Percentiles rank a stretch among this genome's conserved stretches.
These are phyloP conservation scores for Arthrobotrys megalospora DNA, from an alignment of 2,329 filamentous ascomycete species.

Conservation along the genomic window DNA sequence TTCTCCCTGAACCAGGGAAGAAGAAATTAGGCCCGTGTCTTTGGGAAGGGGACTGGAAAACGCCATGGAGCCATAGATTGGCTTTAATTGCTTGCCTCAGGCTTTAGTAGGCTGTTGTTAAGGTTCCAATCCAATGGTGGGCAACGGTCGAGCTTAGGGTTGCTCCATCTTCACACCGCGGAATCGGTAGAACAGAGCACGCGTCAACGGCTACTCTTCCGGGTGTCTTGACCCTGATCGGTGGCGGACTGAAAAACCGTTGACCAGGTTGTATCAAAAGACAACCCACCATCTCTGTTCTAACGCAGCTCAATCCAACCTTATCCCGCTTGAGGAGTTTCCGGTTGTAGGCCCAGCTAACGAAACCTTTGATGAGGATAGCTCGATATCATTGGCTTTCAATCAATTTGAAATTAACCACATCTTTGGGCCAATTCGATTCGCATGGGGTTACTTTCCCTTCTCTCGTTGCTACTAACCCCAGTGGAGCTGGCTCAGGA, in stretches of 20 bases:
- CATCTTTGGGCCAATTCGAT: constrained; percentile 51
- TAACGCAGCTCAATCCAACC: constrained; percentile 38
- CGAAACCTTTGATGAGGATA: constrained; percentile 52
- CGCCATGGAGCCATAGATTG: constrained; percentile 58
- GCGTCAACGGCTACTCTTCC: constrained; percentile 61
- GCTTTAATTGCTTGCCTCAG: constrained; percentile 54
- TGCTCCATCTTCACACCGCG: constrained; percentile 55
- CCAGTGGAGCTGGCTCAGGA: constrained; percentile 32
- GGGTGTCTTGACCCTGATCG: constrained; percentile 59
- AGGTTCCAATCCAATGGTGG: constrained; percentile 54
- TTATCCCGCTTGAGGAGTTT: constrained; percentile 57
- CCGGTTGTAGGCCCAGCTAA: constrained; percentile 45
- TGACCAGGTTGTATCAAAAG: constrained; percentile 52
- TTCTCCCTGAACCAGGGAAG: constrained; percentile 59
- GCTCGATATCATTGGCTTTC: constrained; percentile 60
- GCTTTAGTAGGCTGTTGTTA: constrained; percentile 45
- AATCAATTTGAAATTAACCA: constrained; percentile 61
- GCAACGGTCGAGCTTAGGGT: constrained; percentile 42
- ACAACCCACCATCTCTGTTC: constrained; percentile 37
- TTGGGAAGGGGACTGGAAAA: constrained; percentile 54
- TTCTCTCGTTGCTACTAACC: constrained; percentile 42
- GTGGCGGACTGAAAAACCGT: constrained; percentile 60
- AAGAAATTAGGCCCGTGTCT: constrained; percentile 57
- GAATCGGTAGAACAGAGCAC: constrained; percentile 62
- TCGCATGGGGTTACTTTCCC: constrained; percentile 50